A percentile compares a stretch with the other conserved stretches of the same genome.
These are phyloP conservation scores for Cadophora sp. DNA, from an alignment of 2,329 filamentous ascomycete species.

Conservation along the genomic window DNA sequence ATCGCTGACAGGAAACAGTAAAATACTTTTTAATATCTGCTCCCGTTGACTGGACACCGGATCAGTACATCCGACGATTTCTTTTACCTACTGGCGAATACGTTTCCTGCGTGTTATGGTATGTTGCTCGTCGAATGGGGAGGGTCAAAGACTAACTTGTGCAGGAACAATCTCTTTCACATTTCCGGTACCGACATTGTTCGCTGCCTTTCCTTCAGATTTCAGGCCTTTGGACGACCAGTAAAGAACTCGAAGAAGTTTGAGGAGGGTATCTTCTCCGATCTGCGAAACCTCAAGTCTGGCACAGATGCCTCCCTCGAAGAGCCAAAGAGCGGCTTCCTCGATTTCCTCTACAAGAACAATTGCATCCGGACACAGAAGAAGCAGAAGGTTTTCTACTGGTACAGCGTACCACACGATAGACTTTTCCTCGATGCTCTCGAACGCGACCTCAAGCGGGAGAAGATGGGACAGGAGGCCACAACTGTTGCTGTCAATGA, in stretches of 20 bases:
- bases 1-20: constrained; percentile 60
- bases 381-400: constrained; percentile 99
- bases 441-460: constrained; percentile 95
- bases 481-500: constrained; percentile 97
- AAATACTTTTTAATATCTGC: constrained; percentile 99
- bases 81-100: constrained; percentile 97
- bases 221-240: constrained; percentile 96
- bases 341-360: constrained; percentile 99
- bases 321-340: constrained; percentile 97
- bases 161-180: constrained; percentile 97
- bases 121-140: constrained; percentile 38
- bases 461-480: constrained; percentile 99
- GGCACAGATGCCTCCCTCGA: constrained; percentile 97
- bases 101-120: constrained; percentile 96
- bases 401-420: constrained; percentile 99
- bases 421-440: constrained; percentile 96
- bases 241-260: constrained; percentile 99
- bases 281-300: constrained; percentile 96
- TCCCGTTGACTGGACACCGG: constrained; percentile 94
- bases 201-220: constrained; percentile 95
- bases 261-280: constrained; percentile 98
- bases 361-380: constrained; percentile 99
- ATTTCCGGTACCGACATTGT: constrained; percentile 99
- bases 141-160: constrained; percentile 39
- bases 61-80: constrained; percentile 96